A percentile compares a stretch with the other conserved stretches of the same genome.
These are phyloP conservation scores for Marasmius sp. DNA, from an alignment of 1,284 basidiomycete species.

Conservation along the genomic window DNA sequence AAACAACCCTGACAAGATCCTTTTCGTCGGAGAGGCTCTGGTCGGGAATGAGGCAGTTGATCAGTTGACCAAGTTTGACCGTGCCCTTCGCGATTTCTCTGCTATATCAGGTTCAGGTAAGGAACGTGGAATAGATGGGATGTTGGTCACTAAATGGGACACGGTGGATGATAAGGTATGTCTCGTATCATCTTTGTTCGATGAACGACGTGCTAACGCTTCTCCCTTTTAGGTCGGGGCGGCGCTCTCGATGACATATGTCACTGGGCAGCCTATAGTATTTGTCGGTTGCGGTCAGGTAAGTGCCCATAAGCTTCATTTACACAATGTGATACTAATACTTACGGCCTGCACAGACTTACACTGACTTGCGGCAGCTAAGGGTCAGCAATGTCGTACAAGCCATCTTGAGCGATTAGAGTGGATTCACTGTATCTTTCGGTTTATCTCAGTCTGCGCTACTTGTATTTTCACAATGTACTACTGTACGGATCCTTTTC, in stretches of 20 bases:
- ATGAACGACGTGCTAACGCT: slow-evolving; percentile 13
- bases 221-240: slow-evolving; percentile 78
- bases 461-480: background rate
- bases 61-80: slow-evolving; percentile 92
- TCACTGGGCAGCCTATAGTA: slow-evolving; percentile 94
- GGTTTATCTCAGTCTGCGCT: background rate
- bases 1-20: slow-evolving; percentile 93
- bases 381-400: slow-evolving; percentile 92
- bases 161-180: slow-evolving; percentile 90
- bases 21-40: slow-evolving; percentile 94
- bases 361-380: slow-evolving; percentile 89
- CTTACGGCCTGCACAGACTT: slow-evolving; percentile 60
- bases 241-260: slow-evolving; percentile 95
- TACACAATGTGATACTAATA: slow-evolving; percentile 13
- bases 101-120: slow-evolving; percentile 64
- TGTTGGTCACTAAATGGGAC: slow-evolving; percentile 97
- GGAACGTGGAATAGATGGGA: slow-evolving; percentile 91
- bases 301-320: slow-evolving; percentile 24
- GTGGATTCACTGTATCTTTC: background rate
- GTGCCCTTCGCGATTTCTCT: slow-evolving; percentile 87
- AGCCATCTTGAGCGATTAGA: slow-evolving; percentile 77
- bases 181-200: slow-evolving; percentile 6
- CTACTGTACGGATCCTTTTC: too few relatives aligned
- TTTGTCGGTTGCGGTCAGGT: slow-evolving; percentile 97
- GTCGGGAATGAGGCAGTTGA: slow-evolving; percentile 98